Evolutionary conservation across 2,329 filamentous ascomycete species (phyloP).

Genomic region (Trichoderma sp.): DNA sequence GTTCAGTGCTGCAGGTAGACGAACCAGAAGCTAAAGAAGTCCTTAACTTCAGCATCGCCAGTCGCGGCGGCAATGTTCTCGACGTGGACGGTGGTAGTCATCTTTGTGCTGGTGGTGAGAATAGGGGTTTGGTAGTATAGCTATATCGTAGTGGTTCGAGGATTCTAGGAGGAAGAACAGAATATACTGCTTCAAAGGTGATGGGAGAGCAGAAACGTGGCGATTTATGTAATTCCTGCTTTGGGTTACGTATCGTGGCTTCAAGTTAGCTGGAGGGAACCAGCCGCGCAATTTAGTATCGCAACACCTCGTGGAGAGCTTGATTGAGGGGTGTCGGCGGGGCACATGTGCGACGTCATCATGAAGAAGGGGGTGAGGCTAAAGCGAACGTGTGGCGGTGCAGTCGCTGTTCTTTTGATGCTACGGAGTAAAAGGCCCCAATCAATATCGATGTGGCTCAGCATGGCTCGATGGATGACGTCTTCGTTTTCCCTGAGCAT

Average conservation of each 20-base stretch:
- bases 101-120: background rate
- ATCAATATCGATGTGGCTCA: background rate
- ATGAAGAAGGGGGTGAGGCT: slow-evolving; percentile 16
- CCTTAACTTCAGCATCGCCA: slow-evolving; percentile 83
- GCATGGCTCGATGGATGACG: background rate
- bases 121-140: background rate
- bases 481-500: background rate
- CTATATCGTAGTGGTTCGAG: background rate
- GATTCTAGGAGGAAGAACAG: slow-evolving; percentile 3
- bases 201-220: background rate
- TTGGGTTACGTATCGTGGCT: slow-evolving; percentile 4
- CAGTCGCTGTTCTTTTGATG: background rate
- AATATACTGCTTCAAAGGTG: background rate
- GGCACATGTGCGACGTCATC: slow-evolving; percentile 22
- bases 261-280: slow-evolving; percentile 8
- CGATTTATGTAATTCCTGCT: slow-evolving; percentile 13
- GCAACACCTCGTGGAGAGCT: background rate
- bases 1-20: slow-evolving; percentile 25
- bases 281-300: slow-evolving; percentile 14
- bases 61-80: slow-evolving; percentile 83
- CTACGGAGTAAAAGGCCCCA: background rate
- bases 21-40: slow-evolving; percentile 97
- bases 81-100: slow-evolving; percentile 67
- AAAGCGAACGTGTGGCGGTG: slow-evolving; percentile 15
- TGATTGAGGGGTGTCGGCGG: slow-evolving; percentile 19